These are phyloP conservation scores for Coelastrella sp. DNA, from an alignment of 139 green algal genomes.

Conservation along the genomic window DNA sequence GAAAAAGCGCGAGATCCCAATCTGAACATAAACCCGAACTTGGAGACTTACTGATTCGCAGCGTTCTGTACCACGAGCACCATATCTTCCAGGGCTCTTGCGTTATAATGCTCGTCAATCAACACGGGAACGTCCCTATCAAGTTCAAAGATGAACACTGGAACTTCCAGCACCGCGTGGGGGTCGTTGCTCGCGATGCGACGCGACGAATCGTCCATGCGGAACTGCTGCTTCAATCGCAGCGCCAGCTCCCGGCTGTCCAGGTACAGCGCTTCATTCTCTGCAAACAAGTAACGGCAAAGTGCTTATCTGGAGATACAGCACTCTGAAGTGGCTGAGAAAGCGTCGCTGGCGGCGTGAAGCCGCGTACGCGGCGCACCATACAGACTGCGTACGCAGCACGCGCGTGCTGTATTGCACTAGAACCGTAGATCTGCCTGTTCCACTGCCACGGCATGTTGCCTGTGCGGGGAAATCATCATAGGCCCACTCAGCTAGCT, in stretches of 20 bases:
- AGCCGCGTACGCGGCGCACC: no score
- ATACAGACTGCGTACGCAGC: no score
- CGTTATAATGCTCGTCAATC: constrained; percentile 81
- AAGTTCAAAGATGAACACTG: constrained; percentile 75
- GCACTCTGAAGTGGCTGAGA: no score
- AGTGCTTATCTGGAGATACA: no score
- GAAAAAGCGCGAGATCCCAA: no score
- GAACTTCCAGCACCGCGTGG: constrained; percentile 55
- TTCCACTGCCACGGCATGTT: no score
- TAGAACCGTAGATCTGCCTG: no score
- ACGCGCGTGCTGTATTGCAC: no score
- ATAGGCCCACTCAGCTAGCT: no score
- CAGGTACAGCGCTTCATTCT: constrained; percentile 61
- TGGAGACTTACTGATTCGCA: constrained; percentile 58
- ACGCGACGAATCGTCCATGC: not conserved
- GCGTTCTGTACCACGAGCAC: constrained; percentile 72
- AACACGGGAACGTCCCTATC: constrained; percentile 65
- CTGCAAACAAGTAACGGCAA: constrained; percentile 22
- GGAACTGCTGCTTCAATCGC: constrained; percentile 51
- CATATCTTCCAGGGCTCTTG: constrained; percentile 75
- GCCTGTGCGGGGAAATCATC: no score
- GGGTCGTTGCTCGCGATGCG: not conserved
- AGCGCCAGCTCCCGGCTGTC: constrained; percentile 57
- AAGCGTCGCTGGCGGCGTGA: no score
- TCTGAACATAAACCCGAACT: not conserved